Evolutionary conservation across 2,329 filamentous ascomycete genomes (phyloP), one percentile per base, ranked within the genome.

Genomic region (Monilinia vaccinii-corymbosi): DNA sequence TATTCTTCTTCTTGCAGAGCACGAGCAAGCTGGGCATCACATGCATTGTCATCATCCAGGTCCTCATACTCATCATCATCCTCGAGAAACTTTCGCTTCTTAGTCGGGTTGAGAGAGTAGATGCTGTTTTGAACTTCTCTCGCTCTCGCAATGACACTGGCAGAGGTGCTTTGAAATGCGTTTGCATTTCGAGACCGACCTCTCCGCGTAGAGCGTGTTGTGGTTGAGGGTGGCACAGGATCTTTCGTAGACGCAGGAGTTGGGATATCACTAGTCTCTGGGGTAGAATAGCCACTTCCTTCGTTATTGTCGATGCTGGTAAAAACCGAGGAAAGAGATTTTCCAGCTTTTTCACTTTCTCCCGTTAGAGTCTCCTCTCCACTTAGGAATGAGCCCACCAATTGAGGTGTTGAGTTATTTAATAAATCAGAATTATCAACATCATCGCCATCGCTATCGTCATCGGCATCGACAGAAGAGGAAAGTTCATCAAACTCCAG

Each of bases 1-100:
- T 81, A 80, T 64, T 81, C 78, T 64, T 83, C 76, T 34, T 80
- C 74, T 66, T 87, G 84, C 56, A 88, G 73, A 46, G 74, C 73
- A 48, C 77, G 73, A 38, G 85, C 85, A 44, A 88, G 70, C 49
- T 78, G 75, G 14, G 78, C 81, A 69, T 82, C 79, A 2, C 70
- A 65, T 7, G 70, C 70, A 25, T 74, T 71, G 67, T 80, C 77
- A 1, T 74, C 73, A 45, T 75, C 71, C 18, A 60, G 44, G 32
- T 72, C 67, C 8, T 69, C 67, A 48, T 75, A 72, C 1, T 75
- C 72, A 62, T 80, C 72, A 56, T 77, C 72, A 36, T 75, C 69
- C n/a, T n/a, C n/a, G n/a, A n/a, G n/a, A 58, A 76, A 72, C 71
- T 81, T 80, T 57, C 73, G 70, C 63, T 79, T 74, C 25, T 64